Evolutionary conservation across 176 grass and related monocot species (phyloP), one percentile per base, ranked within the genome.

Genomic region (Oryza brachyantha): DNA sequence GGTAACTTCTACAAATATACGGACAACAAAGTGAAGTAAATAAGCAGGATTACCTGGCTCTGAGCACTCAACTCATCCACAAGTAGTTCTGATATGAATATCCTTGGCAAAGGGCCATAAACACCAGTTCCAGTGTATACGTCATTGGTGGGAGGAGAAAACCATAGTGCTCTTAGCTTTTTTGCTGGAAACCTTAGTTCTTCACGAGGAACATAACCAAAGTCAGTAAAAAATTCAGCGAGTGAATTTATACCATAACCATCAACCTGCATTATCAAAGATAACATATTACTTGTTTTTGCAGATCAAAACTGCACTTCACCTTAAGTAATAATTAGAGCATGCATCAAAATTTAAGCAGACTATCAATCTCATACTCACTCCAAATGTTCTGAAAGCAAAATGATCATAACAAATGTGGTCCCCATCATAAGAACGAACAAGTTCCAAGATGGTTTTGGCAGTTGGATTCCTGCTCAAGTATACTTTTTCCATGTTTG

Each of bases 11-110:
- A 59, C 12, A 45, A 66, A 65, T 6, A 86, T 76, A 65, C 34
- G 11, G 17, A n/a, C n/a, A n/a, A n/a, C 25, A 13, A 0, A 61
- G 28, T 34, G 24, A 73, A 75, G 3, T 35, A 31, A 45, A 50
- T 66, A 70, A 14, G 52, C 29, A 3, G 1, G 7, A 79, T 64
- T 83, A 94, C 96, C 92, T 94, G 92, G 75, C 90, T 92, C 88
- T 90, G 83, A 78, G 66, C 24, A 79, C 83, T 92, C 70, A 98
- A 54, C 81, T 94, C 87, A 81, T 98, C 90, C 45, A 98, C 92
- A 83, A 94, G 82, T 79, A 98, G 92, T 89, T 93, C 95, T 0
- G 95, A 98, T 86, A 98, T 94, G 75, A 98, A 98, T 88, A 98
- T 84, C 58, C 95, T 94, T 72, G 95, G 92, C 65, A 98, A 81